Conservation (phyloP, 179 eudicot genomes). For the Silene noctiflora region DNA sequence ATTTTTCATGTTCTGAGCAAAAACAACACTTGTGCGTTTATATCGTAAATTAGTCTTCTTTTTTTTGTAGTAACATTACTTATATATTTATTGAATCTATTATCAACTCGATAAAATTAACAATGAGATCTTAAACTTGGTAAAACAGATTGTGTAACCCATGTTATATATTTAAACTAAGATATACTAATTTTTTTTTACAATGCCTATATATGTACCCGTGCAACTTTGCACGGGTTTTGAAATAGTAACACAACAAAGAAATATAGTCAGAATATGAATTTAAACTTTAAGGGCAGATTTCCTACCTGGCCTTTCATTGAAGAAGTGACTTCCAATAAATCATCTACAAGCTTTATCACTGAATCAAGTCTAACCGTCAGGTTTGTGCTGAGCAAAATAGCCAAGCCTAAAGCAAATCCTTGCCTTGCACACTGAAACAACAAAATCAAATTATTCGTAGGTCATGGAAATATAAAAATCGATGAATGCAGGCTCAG, state of each 20-base stretch:
- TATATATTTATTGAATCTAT: too few species aligned
- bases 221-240: too few species aligned
- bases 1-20: too few species aligned
- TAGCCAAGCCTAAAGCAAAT: constrained; percentile 81
- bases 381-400: constrained; percentile 55
- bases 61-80: too few species aligned
- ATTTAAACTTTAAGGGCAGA: background rate
- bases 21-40: too few species aligned
- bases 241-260: background rate
- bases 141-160: too few species aligned
- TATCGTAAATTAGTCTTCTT: too few species aligned
- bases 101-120: too few species aligned
- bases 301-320: constrained; percentile 90
- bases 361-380: constrained; percentile 63
- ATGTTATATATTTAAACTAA: too few species aligned
- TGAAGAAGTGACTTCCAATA: constrained; percentile 70
- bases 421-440: constrained; percentile 96
- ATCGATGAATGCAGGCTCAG: background rate
- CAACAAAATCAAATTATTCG: constrained; percentile 15
- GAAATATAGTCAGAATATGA: background rate
- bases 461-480: background rate
- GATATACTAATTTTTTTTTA: too few species aligned
- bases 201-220: too few species aligned
- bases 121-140: too few species aligned
- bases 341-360: constrained; percentile 64